Evolutionary conservation across 164 flowering plant genomes (phyloP).

Genomic region (Sextonia rubra): DNA sequence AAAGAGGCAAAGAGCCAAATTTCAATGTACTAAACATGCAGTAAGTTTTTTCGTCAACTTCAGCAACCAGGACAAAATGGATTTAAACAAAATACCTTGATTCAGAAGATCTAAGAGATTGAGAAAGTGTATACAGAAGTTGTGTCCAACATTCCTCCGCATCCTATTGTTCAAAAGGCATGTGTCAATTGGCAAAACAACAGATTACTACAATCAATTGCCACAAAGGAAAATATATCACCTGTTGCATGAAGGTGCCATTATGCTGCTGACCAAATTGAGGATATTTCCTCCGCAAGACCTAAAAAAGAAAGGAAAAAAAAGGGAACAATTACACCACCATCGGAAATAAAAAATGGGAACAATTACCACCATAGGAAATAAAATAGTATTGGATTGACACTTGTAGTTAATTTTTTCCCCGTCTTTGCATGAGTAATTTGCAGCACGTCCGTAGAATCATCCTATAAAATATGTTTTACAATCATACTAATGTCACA

Average conservation of each 20-base stretch:
- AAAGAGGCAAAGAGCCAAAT: too few species aligned
- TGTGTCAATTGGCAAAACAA: slow-evolving; percentile 1
- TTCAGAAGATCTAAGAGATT: slow-evolving; percentile 56
- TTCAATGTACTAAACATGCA: too few species aligned
- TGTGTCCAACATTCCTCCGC: slow-evolving; percentile 99
- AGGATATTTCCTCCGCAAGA: slow-evolving; percentile 80
- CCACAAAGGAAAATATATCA: slow-evolving; percentile 13
- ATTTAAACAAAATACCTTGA: slow-evolving; percentile 40
- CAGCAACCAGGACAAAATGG: neutral
- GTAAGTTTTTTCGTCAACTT: neutral
- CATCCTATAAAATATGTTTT: too few species aligned
- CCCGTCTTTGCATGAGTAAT: too few species aligned
- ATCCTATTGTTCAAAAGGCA: slow-evolving; percentile 44
- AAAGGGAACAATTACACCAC: too few species aligned
- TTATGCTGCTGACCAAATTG: slow-evolving; percentile 93
- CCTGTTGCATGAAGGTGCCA: slow-evolving; percentile 94
- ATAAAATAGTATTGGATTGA: too few species aligned
- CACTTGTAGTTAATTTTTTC: too few species aligned
- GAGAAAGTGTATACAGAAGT: slow-evolving; percentile 80
- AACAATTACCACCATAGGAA: too few species aligned
- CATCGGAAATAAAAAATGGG: too few species aligned
- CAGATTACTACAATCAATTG: neutral
- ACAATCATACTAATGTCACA: too few species aligned
- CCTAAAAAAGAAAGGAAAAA: slow-evolving; percentile 28
- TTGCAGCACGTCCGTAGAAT: too few species aligned